Evolutionary conservation across 2,329 filamentous ascomycete species (phyloP).

Genomic region (Fusarium oxysporum): DNA sequence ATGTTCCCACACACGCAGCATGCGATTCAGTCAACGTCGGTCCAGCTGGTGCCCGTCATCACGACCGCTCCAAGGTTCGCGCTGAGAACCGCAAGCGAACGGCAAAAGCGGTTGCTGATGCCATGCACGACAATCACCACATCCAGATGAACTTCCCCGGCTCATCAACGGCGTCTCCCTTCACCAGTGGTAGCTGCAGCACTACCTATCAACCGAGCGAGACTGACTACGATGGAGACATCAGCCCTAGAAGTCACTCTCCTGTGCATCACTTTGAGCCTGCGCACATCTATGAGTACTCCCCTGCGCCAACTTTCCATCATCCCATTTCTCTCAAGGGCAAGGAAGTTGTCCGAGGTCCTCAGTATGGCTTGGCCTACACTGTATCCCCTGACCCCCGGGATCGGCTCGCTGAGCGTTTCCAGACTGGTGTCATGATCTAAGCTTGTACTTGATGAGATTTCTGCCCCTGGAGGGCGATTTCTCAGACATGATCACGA

Average conservation of each 20-base stretch:
- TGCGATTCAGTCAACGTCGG: conserved; percentile 67
- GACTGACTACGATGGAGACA: conserved; percentile 39
- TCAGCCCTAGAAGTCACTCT: conserved; percentile 37
- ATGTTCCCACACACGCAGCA: conserved; percentile 72
- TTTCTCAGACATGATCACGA: conserved; percentile 56
- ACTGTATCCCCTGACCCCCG: conserved; percentile 52
- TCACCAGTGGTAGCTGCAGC: conserved; percentile 60
- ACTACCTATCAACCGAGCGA: conserved; percentile 60
- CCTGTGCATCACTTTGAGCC: conserved; percentile 16
- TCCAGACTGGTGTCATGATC: conserved; percentile 32
- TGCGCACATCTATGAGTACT: conserved; percentile 19
- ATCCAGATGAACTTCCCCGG: conserved; percentile 53
- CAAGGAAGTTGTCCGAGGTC: conserved; percentile 54
- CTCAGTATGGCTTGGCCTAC: conserved; percentile 51
- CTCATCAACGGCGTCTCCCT: conserved; percentile 54
- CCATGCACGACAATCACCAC: conserved; percentile 50
- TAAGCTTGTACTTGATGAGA: conserved; percentile 16
- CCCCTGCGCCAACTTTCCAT: conserved; percentile 33
- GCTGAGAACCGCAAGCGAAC: conserved; percentile 64
- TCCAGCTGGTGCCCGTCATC: conserved; percentile 62
- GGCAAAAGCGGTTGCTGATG: conserved; percentile 56
- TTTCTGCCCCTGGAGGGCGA: conserved; percentile 52
- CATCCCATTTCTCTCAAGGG: conserved; percentile 53
- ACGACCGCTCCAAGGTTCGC: conserved; percentile 60
- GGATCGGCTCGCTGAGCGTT: conserved; percentile 45